phyloP scores from a whole-genome alignment of 2,329 filamentous ascomycete genomes.

The Apiospora aurea region DNA sequence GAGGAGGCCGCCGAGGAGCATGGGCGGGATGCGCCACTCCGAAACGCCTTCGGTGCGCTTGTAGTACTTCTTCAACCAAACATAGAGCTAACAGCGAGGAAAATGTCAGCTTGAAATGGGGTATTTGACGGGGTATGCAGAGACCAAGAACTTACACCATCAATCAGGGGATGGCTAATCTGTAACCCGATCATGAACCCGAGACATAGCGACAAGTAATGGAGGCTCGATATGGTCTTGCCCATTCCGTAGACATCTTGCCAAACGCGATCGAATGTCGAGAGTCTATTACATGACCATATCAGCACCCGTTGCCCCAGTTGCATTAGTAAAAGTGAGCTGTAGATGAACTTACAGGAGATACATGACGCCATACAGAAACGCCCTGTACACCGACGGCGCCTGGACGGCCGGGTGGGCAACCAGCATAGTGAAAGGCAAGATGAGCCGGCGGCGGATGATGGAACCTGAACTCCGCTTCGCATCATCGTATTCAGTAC shows the following conservation, averaged over 20 bases:
- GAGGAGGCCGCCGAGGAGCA: conserved; percentile 44
- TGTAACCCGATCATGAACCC: conserved; percentile 46
- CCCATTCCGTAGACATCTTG: conserved; percentile 47
- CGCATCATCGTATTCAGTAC: conserved; percentile 37
- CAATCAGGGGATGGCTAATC: conserved; percentile 39
- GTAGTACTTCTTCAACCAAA: neutral
- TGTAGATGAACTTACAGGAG: no score
- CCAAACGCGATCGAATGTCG: neutral
- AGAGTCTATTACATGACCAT: no score
- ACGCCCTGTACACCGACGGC: conserved; percentile 51
- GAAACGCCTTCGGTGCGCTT: conserved; percentile 26
- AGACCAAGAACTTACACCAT: conserved; percentile 35
- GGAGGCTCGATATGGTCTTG: conserved; percentile 48
- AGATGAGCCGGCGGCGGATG: conserved; percentile 46
- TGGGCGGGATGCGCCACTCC: conserved; percentile 30
- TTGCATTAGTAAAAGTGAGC: no score
- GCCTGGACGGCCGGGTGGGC: conserved; percentile 54
- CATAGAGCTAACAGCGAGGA: neutral
- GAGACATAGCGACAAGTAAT: conserved; percentile 54
- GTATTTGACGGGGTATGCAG: no score
- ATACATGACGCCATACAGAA: conserved; percentile 56
- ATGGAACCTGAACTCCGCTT: conserved; percentile 42
- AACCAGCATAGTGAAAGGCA: conserved; percentile 53
- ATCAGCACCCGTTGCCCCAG: no score
- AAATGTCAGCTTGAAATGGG: neutral